These are phyloP conservation scores for Citrullus amarus DNA, from an alignment of 306 rosid species.

Conservation along the genomic window DNA sequence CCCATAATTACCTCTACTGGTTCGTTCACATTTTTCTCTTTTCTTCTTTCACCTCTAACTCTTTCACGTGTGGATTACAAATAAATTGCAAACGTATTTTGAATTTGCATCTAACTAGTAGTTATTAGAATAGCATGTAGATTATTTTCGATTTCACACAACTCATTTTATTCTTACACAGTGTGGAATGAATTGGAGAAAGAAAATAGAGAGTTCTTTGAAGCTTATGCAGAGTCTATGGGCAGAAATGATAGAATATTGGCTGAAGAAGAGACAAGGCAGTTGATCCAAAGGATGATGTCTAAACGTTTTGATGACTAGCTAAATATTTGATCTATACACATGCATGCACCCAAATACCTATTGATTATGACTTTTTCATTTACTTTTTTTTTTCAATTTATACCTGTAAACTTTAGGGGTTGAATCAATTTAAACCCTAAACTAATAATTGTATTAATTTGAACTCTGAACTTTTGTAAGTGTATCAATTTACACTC, in stretches of 20 bases:
- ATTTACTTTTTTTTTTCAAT: not conserved
- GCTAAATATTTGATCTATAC: not conserved
- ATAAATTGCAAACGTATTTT: no score
- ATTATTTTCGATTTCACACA: not conserved
- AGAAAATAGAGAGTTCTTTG: constrained; percentile 78
- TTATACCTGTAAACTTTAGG: no score
- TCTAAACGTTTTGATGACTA: constrained; percentile 41
- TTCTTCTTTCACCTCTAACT: not conserved
- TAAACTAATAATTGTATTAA: no score
- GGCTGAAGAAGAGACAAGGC: constrained; percentile 81
- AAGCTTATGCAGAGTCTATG: constrained; percentile 46
- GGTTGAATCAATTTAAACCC: no score
- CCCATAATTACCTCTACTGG: constrained; percentile 92
- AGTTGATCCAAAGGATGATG: constrained; percentile 60
- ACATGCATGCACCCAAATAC: not conserved
- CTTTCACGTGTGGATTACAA: no score
- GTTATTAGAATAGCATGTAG: no score
- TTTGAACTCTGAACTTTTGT: no score
- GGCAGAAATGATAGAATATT: constrained; percentile 40
- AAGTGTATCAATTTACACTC: no score
- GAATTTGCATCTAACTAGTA: no score
- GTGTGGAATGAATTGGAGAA: constrained; percentile 93
- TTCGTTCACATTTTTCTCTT: constrained; percentile 3
- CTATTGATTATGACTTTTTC: constrained; percentile 21
- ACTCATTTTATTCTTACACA: constrained; percentile 24